Percentiles rank a stretch among this genome's conserved stretches.
These are phyloP conservation scores for Coccomyxa sp. DNA, from an alignment of 139 green algal genomes.

Conservation along the genomic window DNA sequence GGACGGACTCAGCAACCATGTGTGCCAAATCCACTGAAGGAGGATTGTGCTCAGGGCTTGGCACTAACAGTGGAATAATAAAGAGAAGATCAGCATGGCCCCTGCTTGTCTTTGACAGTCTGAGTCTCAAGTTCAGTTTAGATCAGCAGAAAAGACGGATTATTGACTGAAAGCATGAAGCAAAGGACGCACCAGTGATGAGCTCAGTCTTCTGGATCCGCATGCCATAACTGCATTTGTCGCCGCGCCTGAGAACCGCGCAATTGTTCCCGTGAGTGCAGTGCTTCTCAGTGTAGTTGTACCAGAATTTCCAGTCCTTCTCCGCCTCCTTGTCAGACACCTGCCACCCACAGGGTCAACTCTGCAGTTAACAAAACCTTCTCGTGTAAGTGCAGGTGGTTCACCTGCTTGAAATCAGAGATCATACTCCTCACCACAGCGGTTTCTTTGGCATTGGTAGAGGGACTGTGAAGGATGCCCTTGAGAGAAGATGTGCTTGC, in stretches of 20 bases:
- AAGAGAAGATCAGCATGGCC: background rate
- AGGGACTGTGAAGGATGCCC: too few relatives aligned
- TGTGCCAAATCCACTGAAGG: background rate
- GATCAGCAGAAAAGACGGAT: background rate
- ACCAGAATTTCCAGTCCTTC: constrained; percentile 26
- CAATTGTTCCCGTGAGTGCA: constrained; percentile 20
- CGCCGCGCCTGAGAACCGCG: background rate
- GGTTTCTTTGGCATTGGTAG: too few relatives aligned
- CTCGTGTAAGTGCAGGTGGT: background rate
- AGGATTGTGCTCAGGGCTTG: background rate
- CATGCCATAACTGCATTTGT: background rate
- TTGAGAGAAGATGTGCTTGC: too few relatives aligned
- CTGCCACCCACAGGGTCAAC: too few relatives aligned
- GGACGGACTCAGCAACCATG: background rate
- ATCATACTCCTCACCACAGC: too few relatives aligned
- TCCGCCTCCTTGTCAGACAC: constrained; percentile 9
- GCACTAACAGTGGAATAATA: background rate
- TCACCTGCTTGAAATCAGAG: background rate
- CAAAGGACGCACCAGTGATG: background rate
- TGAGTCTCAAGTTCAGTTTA: too few relatives aligned
- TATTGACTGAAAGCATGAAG: background rate
- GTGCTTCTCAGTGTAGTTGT: constrained; percentile 1
- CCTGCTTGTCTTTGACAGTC: background rate
- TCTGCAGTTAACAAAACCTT: background rate
- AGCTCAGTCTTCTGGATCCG: background rate